Evolutionary conservation across 2,329 filamentous ascomycete genomes (phyloP).

Genomic region (Paraconiothyrium brasiliense): DNA sequence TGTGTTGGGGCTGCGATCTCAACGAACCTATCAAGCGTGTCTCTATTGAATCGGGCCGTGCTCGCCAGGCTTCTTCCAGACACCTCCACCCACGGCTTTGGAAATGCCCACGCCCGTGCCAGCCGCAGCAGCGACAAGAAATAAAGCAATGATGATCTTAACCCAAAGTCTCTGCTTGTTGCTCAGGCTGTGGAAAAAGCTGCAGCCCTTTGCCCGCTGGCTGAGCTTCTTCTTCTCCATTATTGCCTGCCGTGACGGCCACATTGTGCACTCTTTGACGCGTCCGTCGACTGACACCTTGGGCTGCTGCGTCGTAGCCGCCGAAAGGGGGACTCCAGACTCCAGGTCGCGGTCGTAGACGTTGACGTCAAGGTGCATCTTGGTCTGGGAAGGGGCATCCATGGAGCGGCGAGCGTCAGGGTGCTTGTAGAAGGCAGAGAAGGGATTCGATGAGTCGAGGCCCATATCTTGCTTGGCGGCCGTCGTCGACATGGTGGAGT

Average conservation of each 20-base stretch:
- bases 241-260: constrained; percentile 60
- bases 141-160: constrained; percentile 57
- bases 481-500: constrained; percentile 43
- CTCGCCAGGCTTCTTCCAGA: constrained; percentile 54
- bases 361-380: constrained; percentile 42
- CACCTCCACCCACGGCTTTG: constrained; percentile 58
- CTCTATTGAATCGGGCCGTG: constrained; percentile 40
- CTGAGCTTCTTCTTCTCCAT: constrained; percentile 53
- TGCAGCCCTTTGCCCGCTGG: constrained; percentile 52
- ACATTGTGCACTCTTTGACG: constrained; percentile 62
- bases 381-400: constrained; percentile 43
- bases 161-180: constrained; percentile 56
- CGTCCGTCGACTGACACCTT: constrained; percentile 54
- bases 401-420: constrained; percentile 55
- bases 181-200: constrained; percentile 52
- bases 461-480: constrained; percentile 37
- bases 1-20: background rate
- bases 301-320: constrained; percentile 52
- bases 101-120: constrained; percentile 60
- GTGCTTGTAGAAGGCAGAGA: constrained; percentile 60
- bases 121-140: constrained; percentile 57
- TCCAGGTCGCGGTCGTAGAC: constrained; percentile 53
- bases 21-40: constrained; percentile 28
- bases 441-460: constrained; percentile 51
- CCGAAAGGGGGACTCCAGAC: constrained; percentile 42